Percentiles rank a stretch among this genome's conserved stretches.
Conservation (phyloP, 805 yeast species). For the Maudiozyma turicensis region DNA sequence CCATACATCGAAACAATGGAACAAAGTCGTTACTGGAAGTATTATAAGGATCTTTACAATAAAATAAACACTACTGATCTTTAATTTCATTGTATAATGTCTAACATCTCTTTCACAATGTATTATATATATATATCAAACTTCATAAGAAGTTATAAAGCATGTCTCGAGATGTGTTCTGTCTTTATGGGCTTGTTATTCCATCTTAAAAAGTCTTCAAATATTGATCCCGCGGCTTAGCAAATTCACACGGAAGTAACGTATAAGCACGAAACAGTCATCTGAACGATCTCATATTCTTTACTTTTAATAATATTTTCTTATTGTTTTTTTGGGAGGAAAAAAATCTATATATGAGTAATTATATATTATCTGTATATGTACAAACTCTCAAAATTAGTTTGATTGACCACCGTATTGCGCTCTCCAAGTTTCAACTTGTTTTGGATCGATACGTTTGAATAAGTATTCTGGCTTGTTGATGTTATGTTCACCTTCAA, state of each 20-base stretch:
- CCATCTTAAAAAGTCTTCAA: too few species aligned
- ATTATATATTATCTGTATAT: background rate
- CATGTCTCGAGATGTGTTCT: too few species aligned
- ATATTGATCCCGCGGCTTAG: too few species aligned
- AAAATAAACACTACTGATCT: constrained; percentile 2
- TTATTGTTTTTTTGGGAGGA: too few species aligned
- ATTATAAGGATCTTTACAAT: constrained; percentile 4
- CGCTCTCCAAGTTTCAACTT: constrained; percentile 75
- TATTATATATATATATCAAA: too few species aligned
- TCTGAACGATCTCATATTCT: too few species aligned
- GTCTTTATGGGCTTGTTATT: too few species aligned
- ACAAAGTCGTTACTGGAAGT: constrained; percentile 3
- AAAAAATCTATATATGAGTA: background rate
- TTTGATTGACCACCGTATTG: constrained; percentile 67
- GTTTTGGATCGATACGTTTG: constrained; percentile 80
- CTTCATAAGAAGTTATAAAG: too few species aligned
- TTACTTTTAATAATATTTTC: too few species aligned
- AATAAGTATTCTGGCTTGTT: constrained; percentile 87
- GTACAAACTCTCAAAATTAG: background rate
- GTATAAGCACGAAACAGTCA: too few species aligned
- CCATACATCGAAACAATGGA: background rate
- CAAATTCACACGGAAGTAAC: too few species aligned
- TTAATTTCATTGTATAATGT: background rate
- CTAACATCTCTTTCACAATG: too few species aligned
- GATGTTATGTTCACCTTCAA: constrained; percentile 73